A percentile compares a stretch with the other conserved stretches of the same genome.
These are phyloP conservation scores for Alternaria sp. DNA, from an alignment of 2,329 filamentous ascomycete genomes.

Conservation along the genomic window DNA sequence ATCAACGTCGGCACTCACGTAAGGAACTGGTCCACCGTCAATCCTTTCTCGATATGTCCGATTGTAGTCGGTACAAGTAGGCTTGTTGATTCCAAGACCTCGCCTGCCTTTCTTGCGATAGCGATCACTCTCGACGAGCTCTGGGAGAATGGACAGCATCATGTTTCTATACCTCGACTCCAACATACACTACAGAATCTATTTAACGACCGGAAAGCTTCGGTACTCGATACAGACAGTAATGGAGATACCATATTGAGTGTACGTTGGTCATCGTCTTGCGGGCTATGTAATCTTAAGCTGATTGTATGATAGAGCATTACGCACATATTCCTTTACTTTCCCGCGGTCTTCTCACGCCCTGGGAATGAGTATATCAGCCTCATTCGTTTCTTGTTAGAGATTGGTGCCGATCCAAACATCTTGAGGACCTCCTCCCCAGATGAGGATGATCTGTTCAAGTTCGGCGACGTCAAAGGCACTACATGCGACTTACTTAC, in stretches of 20 bases:
- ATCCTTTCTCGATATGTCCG: fast-evolving
- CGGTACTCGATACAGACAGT: background rate
- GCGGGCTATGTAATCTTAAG: background rate
- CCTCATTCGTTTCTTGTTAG: background rate
- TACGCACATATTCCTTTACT: background rate
- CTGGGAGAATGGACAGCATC: too few relatives aligned
- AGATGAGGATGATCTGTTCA: too few relatives aligned
- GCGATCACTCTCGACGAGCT: background rate
- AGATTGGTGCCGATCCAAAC: background rate
- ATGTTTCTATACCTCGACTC: background rate
- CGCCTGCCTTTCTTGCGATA: background rate
- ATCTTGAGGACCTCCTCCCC: background rate
- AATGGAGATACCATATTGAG: background rate
- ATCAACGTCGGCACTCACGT: background rate
- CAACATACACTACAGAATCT: background rate
- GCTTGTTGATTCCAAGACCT: background rate
- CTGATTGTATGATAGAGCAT: background rate
- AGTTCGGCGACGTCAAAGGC: background rate
- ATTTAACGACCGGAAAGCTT: background rate
- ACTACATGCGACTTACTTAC: background rate
- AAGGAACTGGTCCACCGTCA: background rate
- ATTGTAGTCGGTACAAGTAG: background rate
- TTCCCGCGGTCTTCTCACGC: background rate
- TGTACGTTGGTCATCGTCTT: background rate
- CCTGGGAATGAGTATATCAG: background rate